Conservation (phyloP, 2,329 filamentous ascomycete species). For the Hypomyces rosellus region DNA sequence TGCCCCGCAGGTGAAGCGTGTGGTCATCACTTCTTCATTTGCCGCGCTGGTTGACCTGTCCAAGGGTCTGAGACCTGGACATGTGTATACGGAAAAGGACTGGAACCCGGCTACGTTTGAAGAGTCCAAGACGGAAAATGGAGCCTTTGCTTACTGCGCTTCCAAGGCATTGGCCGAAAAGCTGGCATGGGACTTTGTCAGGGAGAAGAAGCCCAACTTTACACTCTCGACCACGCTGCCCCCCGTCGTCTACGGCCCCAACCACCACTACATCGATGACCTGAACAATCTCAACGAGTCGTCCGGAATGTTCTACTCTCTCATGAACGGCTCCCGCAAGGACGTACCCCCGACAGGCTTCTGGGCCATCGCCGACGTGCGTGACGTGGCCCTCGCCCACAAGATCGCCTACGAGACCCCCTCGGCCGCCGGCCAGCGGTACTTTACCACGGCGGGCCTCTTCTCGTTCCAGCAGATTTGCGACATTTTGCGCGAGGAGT, state of each 20-base stretch:
- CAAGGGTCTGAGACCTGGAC: not conserved
- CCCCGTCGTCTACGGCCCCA: constrained; percentile 22
- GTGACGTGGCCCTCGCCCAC: constrained; percentile 23
- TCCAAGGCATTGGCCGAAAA: constrained; percentile 22
- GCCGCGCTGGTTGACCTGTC: constrained; percentile 32
- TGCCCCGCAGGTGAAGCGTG: constrained; percentile 26
- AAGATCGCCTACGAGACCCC: constrained; percentile 16
- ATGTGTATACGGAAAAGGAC: constrained; percentile 35
- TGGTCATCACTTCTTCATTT: constrained; percentile 42
- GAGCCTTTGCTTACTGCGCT: constrained; percentile 11
- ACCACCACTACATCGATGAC: constrained; percentile 10
- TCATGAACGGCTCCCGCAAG: constrained; percentile 24
- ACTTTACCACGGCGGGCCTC: constrained; percentile 19
- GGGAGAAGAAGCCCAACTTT: constrained; percentile 19
- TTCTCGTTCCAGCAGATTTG: constrained; percentile 30
- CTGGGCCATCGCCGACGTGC: constrained; percentile 21
- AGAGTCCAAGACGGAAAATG: constrained; percentile 16
- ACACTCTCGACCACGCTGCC: constrained; percentile 20
- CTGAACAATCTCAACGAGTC: constrained; percentile 19
- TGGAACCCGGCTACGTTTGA: constrained; percentile 36
- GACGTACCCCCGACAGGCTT: constrained; percentile 14
- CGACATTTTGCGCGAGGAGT: constrained; percentile 41
- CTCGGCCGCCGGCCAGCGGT: constrained; percentile 20
- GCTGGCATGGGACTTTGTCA: constrained; percentile 23
- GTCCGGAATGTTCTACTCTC: constrained; percentile 20